These are phyloP conservation scores for Ganoderma sp. DNA, from an alignment of 1,284 basidiomycete species.

Conservation along the genomic window DNA sequence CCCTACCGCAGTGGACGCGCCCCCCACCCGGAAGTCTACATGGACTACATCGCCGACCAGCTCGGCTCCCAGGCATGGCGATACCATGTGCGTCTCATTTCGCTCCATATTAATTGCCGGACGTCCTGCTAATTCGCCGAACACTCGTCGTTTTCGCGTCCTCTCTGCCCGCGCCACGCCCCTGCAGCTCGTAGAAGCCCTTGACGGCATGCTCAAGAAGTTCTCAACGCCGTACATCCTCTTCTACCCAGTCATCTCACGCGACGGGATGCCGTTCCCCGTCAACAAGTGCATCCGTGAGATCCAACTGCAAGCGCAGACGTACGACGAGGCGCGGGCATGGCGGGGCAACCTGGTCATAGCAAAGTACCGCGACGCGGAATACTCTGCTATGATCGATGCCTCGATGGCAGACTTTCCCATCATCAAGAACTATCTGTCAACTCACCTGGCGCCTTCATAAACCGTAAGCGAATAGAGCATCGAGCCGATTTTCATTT, in stretches of 20 bases:
- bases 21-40: conserved; percentile 81
- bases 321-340: conserved; percentile 62
- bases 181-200: conserved; percentile 69
- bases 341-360: conserved; percentile 82
- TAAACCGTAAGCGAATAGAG: conserved; percentile 8
- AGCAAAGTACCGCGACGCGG: conserved; percentile 73
- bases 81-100: conserved; percentile 59
- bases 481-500: conserved; percentile 9
- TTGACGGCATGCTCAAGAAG: conserved; percentile 78
- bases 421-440: conserved; percentile 76
- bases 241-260: conserved; percentile 75
- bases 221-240: conserved; percentile 79
- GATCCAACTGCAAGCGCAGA: conserved; percentile 73
- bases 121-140: conserved; percentile 29
- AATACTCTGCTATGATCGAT: conserved; percentile 71
- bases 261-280: conserved; percentile 80
- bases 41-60: conserved; percentile 82
- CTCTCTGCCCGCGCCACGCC: neutral
- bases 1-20: conserved; percentile 53
- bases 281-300: conserved; percentile 75
- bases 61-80: conserved; percentile 71
- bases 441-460: conserved; percentile 61
- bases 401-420: conserved; percentile 82
- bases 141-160: conserved; percentile 11
- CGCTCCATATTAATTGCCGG: conserved; percentile 27